These are phyloP conservation scores for Mucor lusitanicus DNA, from an alignment of 371 early-diverging fungal genomes.

Conservation along the genomic window DNA sequence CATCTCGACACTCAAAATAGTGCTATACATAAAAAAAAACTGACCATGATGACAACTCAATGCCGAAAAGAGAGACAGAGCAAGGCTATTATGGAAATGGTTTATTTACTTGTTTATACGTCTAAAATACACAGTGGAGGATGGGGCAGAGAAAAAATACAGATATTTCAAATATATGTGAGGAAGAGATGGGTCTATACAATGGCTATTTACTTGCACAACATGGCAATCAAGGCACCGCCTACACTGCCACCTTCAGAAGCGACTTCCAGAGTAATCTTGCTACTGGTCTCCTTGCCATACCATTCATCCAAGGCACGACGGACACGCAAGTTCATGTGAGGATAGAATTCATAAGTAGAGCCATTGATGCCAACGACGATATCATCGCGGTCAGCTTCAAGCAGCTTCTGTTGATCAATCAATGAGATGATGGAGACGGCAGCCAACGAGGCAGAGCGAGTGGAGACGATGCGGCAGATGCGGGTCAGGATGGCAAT, in stretches of 20 bases:
- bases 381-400: slow-evolving; percentile 21
- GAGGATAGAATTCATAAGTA: slow-evolving; percentile 46
- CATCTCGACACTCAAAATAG: background rate
- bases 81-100: background rate
- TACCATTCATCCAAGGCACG: slow-evolving; percentile 40
- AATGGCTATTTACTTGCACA: slow-evolving; percentile 26
- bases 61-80: too few species aligned
- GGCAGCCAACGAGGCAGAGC: slow-evolving; percentile 42
- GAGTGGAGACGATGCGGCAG: slow-evolving; percentile 40
- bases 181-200: background rate
- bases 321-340: slow-evolving; percentile 36
- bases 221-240: slow-evolving; percentile 53
- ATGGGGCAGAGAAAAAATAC: background rate
- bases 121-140: background rate
- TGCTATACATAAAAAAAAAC: too few species aligned
- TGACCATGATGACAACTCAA: too few species aligned
- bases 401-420: slow-evolving; percentile 30
- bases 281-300: slow-evolving; percentile 29
- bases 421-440: slow-evolving; percentile 43
- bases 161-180: background rate
- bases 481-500: slow-evolving; percentile 35
- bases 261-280: slow-evolving; percentile 39
- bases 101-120: background rate
- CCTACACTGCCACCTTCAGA: slow-evolving; percentile 51
- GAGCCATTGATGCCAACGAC: slow-evolving; percentile 50